phyloP scores from a whole-genome alignment of 2,329 filamentous ascomycete genomes.

The Periglandula ipomoeae region DNA sequence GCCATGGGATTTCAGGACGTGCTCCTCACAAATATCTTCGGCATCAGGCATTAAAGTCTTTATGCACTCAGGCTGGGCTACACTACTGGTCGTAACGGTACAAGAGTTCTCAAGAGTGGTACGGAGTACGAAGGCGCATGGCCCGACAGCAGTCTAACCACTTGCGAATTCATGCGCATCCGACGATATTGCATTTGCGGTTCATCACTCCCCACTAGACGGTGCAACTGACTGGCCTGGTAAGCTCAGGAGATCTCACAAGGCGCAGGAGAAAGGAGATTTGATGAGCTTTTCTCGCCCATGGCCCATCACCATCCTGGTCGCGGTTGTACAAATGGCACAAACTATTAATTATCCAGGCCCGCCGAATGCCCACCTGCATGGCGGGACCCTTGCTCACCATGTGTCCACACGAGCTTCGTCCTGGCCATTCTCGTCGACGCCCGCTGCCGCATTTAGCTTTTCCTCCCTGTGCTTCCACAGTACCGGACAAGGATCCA shows the following conservation, averaged over 20 bases:
- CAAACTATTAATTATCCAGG: neutral
- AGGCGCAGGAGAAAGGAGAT: too few species aligned
- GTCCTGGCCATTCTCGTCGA: neutral
- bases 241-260: neutral
- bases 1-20: neutral
- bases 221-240: neutral
- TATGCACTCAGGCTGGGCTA: too few species aligned
- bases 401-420: neutral
- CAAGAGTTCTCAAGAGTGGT: neutral
- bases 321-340: neutral
- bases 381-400: neutral
- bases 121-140: neutral
- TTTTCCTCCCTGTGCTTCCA: neutral
- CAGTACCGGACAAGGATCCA: neutral
- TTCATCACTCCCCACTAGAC: neutral
- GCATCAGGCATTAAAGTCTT: neutral
- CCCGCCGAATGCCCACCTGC: neutral
- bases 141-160: neutral
- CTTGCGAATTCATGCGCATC: neutral
- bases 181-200: neutral
- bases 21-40: neutral
- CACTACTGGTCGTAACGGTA: too few species aligned
- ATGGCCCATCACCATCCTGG: neutral
- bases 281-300: neutral
- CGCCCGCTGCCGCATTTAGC: constrained; percentile 2